Percentiles rank a stretch among this genome's conserved stretches.
phyloP scores from a whole-genome alignment of 805 yeast species.

The Clavispora santaluciae region DNA sequence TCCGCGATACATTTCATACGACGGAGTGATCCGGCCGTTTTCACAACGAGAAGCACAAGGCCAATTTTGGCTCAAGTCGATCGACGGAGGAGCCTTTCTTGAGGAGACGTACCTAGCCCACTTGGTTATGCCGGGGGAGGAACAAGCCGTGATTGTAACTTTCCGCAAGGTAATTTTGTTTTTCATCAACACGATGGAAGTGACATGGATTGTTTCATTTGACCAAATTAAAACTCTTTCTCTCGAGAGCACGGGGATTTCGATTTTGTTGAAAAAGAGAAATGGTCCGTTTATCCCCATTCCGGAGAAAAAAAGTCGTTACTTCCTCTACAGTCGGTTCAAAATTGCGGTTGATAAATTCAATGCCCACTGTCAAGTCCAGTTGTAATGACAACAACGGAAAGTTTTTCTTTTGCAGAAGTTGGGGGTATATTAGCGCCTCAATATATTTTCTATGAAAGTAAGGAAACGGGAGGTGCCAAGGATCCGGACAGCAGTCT shows the following conservation, averaged over 20 bases:
- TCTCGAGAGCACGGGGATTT: constrained; percentile 75
- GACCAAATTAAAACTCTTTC: constrained; percentile 65
- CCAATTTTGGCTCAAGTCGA: constrained; percentile 81
- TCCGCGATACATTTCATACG: constrained; percentile 70
- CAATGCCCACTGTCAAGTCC: constrained; percentile 64
- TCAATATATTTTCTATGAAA: too few species aligned
- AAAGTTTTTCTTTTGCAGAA: too few species aligned
- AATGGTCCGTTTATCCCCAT: constrained; percentile 68
- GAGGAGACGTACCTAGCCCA: constrained; percentile 82
- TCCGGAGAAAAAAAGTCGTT: constrained; percentile 58
- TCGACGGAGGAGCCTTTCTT: constrained; percentile 74
- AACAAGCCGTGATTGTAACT: constrained; percentile 71
- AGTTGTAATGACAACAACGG: too few species aligned
- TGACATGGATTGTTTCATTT: constrained; percentile 70
- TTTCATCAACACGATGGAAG: constrained; percentile 52
- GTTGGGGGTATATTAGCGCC: too few species aligned
- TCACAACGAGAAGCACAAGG: constrained; percentile 87
- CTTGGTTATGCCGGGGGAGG: constrained; percentile 75
- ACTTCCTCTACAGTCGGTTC: constrained; percentile 65
- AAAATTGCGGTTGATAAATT: constrained; percentile 76
- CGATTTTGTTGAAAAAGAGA: constrained; percentile 52
- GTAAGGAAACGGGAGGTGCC: too few species aligned
- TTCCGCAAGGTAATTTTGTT: constrained; percentile 65
- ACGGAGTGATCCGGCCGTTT: constrained; percentile 70
- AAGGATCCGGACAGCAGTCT: too few species aligned